A percentile compares a stretch with the other conserved stretches of the same genome.
phyloP scores from a whole-genome alignment of 208 protist species.

The Crithidia brevicula region DNA sequence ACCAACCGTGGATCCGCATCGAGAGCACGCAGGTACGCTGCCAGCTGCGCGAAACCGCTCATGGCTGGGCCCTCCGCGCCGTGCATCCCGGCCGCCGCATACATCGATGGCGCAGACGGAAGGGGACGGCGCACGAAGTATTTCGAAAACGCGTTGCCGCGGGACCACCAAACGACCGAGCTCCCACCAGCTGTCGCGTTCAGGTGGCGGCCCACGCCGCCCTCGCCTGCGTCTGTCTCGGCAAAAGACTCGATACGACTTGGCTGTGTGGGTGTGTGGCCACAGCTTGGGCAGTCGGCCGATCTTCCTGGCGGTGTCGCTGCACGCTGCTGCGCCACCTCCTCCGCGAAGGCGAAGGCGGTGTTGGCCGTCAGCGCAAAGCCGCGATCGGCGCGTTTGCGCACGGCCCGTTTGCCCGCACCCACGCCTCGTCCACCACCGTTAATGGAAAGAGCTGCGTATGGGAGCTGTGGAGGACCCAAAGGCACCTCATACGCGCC shows the following conservation, averaged over 20 bases:
- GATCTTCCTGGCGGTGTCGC: neutral
- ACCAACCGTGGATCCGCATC: conserved; percentile 16
- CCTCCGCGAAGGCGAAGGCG: conserved; percentile 7
- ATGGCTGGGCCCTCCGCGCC: conserved; percentile 1
- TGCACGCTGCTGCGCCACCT: neutral
- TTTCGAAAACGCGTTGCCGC: conserved; percentile 6
- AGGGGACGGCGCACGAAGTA: conserved; percentile 8
- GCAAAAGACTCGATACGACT: neutral
- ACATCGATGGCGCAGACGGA: neutral
- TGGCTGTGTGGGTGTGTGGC: neutral
- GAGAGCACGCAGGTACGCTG: conserved; percentile 23
- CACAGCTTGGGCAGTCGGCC: neutral
- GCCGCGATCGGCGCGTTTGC: neutral
- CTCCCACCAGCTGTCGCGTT: too few relatives aligned
- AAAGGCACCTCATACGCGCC: too few relatives aligned
- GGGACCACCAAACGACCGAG: too few relatives aligned
- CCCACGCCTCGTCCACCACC: neutral
- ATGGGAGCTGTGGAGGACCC: too few relatives aligned
- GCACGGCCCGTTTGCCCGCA: conserved; percentile 1
- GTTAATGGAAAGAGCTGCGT: too few relatives aligned
- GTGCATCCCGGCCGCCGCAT: neutral
- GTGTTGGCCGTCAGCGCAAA: conserved; percentile 13
- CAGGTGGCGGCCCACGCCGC: too few relatives aligned
- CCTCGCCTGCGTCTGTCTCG: neutral
- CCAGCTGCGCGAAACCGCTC: conserved; percentile 29